Conservation (phyloP, 768 basidiomycete genomes). For the Ramaria rubella region DNA sequence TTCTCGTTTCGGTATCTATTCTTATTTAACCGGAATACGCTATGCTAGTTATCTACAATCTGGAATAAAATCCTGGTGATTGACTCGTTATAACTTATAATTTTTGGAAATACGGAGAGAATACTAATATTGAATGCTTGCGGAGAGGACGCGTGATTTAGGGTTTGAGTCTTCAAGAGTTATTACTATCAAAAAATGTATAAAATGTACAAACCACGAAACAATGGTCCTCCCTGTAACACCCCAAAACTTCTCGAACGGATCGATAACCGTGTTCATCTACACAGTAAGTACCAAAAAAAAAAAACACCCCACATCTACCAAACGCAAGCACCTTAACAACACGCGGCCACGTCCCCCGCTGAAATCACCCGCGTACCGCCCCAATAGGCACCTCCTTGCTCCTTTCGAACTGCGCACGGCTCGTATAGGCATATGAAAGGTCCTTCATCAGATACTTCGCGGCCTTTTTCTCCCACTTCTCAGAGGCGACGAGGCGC, state of each 20-base stretch:
- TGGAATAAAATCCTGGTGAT: no score
- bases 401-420: conserved; percentile 83
- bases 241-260: conserved; percentile 54
- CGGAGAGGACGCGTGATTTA: no score
- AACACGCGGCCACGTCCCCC: conserved; percentile 76
- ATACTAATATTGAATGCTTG: no score
- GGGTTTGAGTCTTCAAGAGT: no score
- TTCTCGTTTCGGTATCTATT: no score
- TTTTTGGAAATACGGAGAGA: no score
- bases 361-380: conserved; percentile 79
- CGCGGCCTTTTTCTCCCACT: conserved; percentile 86
- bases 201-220: no score
- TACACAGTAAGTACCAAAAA: conserved; percentile 21
- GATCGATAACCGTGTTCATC: conserved; percentile 68
- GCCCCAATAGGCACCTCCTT: conserved; percentile 76
- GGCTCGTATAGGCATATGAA: conserved; percentile 91
- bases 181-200: no score
- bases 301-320: neutral
- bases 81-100: no score
- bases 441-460: conserved; percentile 89
- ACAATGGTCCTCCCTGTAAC: no score
- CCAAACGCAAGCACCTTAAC: conserved; percentile 68
- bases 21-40: no score
- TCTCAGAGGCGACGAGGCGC: conserved; percentile 93
- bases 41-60: no score